Evolutionary conservation across 2,329 filamentous ascomycete species (phyloP).

Genomic region (Onygenales sp.): DNA sequence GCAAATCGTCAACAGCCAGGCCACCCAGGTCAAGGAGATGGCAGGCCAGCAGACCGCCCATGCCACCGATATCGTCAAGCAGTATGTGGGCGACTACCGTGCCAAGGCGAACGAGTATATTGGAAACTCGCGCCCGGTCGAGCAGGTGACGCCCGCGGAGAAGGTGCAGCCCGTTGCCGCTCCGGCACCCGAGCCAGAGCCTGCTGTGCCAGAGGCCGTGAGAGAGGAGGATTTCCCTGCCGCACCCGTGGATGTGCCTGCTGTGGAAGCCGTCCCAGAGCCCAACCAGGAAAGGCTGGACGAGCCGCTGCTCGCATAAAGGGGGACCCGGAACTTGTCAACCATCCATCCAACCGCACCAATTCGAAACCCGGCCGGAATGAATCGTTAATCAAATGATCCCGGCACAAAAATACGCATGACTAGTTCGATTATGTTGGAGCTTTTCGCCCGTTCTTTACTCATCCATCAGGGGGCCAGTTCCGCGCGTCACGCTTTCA

Average conservation of each 20-base stretch:
- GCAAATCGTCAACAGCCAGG: slow-evolving; percentile 48
- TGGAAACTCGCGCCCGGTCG: slow-evolving; percentile 18
- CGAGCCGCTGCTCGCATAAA: slow-evolving; percentile 3
- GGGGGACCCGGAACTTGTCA: too few species aligned
- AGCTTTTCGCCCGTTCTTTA: too few species aligned
- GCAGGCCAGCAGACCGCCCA: slow-evolving; percentile 51
- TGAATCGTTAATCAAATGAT: too few species aligned
- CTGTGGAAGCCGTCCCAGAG: neutral
- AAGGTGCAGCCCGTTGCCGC: slow-evolving; percentile 21
- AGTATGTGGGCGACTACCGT: slow-evolving; percentile 52
- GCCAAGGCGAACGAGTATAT: slow-evolving; percentile 51
- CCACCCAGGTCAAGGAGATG: slow-evolving; percentile 50
- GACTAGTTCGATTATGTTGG: too few species aligned
- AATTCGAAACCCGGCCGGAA: too few species aligned
- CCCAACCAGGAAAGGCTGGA: neutral
- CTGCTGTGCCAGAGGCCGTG: slow-evolving; percentile 18
- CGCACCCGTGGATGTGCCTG: slow-evolving; percentile 20
- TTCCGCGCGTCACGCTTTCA: too few species aligned
- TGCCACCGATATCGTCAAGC: slow-evolving; percentile 48
- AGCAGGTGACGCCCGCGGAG: neutral
- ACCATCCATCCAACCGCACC: too few species aligned
- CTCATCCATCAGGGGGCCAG: too few species aligned
- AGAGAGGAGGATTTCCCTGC: slow-evolving; percentile 38
- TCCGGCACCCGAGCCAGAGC: slow-evolving; percentile 28
- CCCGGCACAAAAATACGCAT: too few species aligned